Base-by-base conservation (phyloP, 2,329 filamentous ascomycete genomes). In the Colletotrichum lini region DNA sequence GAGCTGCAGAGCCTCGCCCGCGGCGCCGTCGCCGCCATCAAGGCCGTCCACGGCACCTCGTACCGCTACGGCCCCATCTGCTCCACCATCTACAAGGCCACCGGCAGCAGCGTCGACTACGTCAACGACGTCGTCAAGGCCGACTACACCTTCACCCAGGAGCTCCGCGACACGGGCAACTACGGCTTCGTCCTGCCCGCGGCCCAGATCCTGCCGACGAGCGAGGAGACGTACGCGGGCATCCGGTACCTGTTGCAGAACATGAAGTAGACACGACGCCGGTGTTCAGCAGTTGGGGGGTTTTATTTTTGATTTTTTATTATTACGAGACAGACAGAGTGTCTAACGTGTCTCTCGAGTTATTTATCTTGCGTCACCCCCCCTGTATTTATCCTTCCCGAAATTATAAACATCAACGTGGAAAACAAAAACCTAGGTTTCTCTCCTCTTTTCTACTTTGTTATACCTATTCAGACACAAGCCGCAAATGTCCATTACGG, bases 201-300 rank as follows among this genome's bases (percentile, higher is more conserved):
- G 0, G 68, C 63, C 40, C 81, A 86, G 76, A 86, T 86, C 38
- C 47, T 83, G 26, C 82, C 84, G 1, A 85, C 80, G 16, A 82
- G 82, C 12, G 79, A 84, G 70, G 84, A 86, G 75, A 79, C 81
- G 4, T 85, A 79, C 74, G 83, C 83, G 1, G 84, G 83, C 8
- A 83, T 95, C 21, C 82, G 91, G 76, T 92, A 93, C 72, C 87
- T 95, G 66, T 75, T 86, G 40, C 65, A 76, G 49, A 82, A 83
- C 67, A 82, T 85, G 78, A 79, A 80, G 65, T 82, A 76, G 45
- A 40, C 1, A 30, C 7, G 26, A 26, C 3, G 4, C 26, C 7
- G 26, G 26, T 6, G 4, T 9, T 4, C 12, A 18, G 16, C 12
- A n/a, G 16, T 38, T 3, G 4, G 15, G 10, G n/a, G n/a, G n/a